Evolutionary conservation across 208 protist genomes (phyloP), one percentile per base, ranked within the genome.

Genomic region (Vickermania spadyakhi): DNA sequence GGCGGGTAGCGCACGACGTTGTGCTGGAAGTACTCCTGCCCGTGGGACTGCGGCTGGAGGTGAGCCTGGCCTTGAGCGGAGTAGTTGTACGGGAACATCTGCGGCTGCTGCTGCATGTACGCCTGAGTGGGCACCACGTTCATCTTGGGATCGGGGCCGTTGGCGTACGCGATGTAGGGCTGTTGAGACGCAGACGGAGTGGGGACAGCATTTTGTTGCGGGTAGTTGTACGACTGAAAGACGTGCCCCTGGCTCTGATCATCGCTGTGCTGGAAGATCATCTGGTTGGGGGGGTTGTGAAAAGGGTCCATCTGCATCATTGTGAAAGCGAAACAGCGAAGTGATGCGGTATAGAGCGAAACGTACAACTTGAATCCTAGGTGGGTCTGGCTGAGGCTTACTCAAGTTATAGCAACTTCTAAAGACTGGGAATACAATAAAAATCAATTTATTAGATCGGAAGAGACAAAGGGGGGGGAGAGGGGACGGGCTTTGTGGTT

Each of bases 61-160:
- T 55, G 25, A 23, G 51, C n/a, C 21, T 55, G 13, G 21, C 51
- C 51, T 22, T 55, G 51, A 7, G 51, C 21, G 51, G 51, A 7
- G 51, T 55, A 55, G 51, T 27, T 27, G 51, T 55, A 55, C 51
- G 51, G 21, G 21, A 55, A 18, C 51, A 55, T 55, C 51, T 55
- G 51, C 51, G 51, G 51, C 51, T 55, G 51, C 13, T 18, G 51
- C 51, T 55, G 51, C 51, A 55, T 55, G 51, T 55, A 55, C n/a
- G 51, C 13, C 21, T 55, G 13, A 23, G 51, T 55, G 51, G 13
- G 13, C n/a, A 18, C 51, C 51, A 28, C 25, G 51, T 55, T 55
- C 21, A 27, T 27, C 13, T 55, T 55, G 21, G 13, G 51, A 7
- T 55, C 21, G 7, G 13, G 13, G 7, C 21, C 25, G 51, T 55